Evolutionary conservation across 2,329 filamentous ascomycete species (phyloP).

Genomic region (Truncatella angustata): DNA sequence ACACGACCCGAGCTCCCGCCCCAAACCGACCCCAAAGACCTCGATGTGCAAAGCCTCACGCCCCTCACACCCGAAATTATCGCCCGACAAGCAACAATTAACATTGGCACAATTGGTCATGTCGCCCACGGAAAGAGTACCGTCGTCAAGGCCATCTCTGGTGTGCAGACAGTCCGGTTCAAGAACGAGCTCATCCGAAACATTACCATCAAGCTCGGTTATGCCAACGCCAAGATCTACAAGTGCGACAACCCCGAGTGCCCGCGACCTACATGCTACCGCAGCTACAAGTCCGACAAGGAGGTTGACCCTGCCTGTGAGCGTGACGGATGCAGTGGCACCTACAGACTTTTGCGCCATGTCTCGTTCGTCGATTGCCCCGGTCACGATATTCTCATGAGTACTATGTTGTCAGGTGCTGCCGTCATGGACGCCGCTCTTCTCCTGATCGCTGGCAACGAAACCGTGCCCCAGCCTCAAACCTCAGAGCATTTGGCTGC

Average conservation of each 20-base stretch:
- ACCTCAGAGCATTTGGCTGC: slow-evolving; percentile 98
- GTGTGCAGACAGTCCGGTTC: slow-evolving; percentile 97
- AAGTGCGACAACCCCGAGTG: slow-evolving; percentile 92
- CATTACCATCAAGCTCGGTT: slow-evolving; percentile 99
- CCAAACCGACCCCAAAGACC: slow-evolving; percentile 87
- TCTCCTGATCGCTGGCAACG: slow-evolving; percentile 94
- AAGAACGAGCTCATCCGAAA: slow-evolving; percentile 99
- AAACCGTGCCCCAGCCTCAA: slow-evolving; percentile 96
- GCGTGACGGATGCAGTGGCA: slow-evolving; percentile 84
- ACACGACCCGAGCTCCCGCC: slow-evolving; percentile 61
- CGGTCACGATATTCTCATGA: slow-evolving; percentile 99
- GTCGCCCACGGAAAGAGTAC: slow-evolving; percentile 99
- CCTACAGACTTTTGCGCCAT: slow-evolving; percentile 84
- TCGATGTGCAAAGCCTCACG: slow-evolving; percentile 77
- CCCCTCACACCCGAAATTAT: slow-evolving; percentile 96
- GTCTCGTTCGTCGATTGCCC: slow-evolving; percentile 98
- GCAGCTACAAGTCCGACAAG: slow-evolving; percentile 98
- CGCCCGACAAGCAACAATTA: slow-evolving; percentile 95
- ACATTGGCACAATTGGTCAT: slow-evolving; percentile 97
- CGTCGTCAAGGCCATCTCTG: slow-evolving; percentile 98
- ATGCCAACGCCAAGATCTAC: slow-evolving; percentile 99
- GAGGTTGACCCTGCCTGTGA: slow-evolving; percentile 96
- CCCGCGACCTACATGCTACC: slow-evolving; percentile 91
- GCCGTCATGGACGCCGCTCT: slow-evolving; percentile 99
- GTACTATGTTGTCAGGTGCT: slow-evolving; percentile 98